phyloP scores from a whole-genome alignment of 2,329 filamentous ascomycete species.

The Colletotrichum simmondsii region DNA sequence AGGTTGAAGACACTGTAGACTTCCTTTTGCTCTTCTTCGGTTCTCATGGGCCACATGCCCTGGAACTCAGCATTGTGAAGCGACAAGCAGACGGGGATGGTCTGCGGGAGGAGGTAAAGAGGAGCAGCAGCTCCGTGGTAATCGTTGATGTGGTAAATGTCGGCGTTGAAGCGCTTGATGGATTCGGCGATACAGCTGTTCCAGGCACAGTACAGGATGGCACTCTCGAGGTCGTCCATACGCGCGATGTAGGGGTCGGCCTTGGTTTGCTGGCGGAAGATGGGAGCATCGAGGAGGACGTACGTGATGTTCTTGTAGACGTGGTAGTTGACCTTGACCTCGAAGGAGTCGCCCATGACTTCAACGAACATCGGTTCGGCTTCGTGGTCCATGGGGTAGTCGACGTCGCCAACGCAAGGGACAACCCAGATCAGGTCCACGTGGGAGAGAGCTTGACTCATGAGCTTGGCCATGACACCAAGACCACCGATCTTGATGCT shows the following conservation, averaged over 20 bases:
- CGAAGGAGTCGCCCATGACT: slow-evolving; percentile 69
- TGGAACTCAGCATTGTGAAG: slow-evolving; percentile 78
- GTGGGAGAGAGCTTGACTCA: slow-evolving; percentile 73
- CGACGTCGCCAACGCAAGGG: slow-evolving; percentile 70
- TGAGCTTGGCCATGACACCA: slow-evolving; percentile 77
- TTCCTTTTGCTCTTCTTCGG: slow-evolving; percentile 68
- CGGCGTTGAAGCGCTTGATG: slow-evolving; percentile 70
- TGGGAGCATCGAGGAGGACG: slow-evolving; percentile 73
- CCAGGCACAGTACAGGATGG: slow-evolving; percentile 77
- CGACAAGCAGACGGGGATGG: slow-evolving; percentile 70
- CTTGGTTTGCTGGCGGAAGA: slow-evolving; percentile 73
- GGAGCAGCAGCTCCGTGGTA: slow-evolving; percentile 73
- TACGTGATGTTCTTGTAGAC: slow-evolving; percentile 73
- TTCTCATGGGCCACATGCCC: slow-evolving; percentile 75
- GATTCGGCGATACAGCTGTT: slow-evolving; percentile 75
- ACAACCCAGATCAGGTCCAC: slow-evolving; percentile 75
- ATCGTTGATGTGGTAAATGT: slow-evolving; percentile 75
- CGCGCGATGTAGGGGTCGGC: slow-evolving; percentile 73
- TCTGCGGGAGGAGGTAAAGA: slow-evolving; percentile 71
- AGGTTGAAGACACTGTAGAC: slow-evolving; percentile 75
- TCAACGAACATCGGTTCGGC: slow-evolving; percentile 72
- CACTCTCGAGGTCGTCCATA: slow-evolving; percentile 76
- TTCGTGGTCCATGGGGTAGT: slow-evolving; percentile 69
- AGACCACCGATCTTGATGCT: slow-evolving; percentile 79
- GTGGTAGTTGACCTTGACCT: slow-evolving; percentile 73